These are phyloP conservation scores for Acidomyces sp. DNA, from an alignment of 495 filamentous ascomycete genomes.

Conservation along the genomic window DNA sequence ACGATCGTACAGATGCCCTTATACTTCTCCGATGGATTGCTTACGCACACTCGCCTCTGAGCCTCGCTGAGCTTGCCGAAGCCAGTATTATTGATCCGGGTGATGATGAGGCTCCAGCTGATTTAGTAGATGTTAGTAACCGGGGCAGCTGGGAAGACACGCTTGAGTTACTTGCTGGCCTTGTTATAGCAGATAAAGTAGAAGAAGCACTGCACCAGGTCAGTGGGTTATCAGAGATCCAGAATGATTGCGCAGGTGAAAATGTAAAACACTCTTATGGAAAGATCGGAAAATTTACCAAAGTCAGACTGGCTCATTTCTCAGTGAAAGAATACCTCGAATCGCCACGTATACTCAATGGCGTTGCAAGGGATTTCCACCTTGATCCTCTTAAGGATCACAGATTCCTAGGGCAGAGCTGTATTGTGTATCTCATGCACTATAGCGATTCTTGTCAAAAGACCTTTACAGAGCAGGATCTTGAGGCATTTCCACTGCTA, in stretches of 20 bases:
- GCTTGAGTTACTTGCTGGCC: slow-evolving; percentile 14
- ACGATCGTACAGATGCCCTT: slow-evolving; percentile 9
- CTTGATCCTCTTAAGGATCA: slow-evolving; percentile 4
- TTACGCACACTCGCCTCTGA: slow-evolving; percentile 17
- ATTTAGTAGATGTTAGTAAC: slow-evolving; percentile 14
- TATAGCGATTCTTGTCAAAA: slow-evolving; percentile 7
- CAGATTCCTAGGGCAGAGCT: slow-evolving; percentile 11
- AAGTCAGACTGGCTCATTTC: slow-evolving; percentile 21
- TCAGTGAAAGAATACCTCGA: slow-evolving; percentile 23
- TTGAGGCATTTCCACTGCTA: slow-evolving; percentile 15
- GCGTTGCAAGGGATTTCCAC: slow-evolving; percentile 5
- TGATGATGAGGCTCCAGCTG: not conserved
- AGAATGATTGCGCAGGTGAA: not conserved
- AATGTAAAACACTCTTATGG: not conserved
- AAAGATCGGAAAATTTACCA: not conserved
- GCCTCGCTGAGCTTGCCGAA: slow-evolving; percentile 17
- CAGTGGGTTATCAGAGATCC: not conserved
- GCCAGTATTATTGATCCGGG: slow-evolving; percentile 8
- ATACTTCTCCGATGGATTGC: slow-evolving; percentile 18
- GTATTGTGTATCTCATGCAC: slow-evolving; percentile 13
- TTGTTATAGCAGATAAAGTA: slow-evolving; percentile 9
- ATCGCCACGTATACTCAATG: slow-evolving; percentile 11
- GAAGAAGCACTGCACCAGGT: not conserved
- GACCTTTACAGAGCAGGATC: slow-evolving; percentile 1
- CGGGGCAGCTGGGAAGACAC: slow-evolving; percentile 7